Percentiles rank a stretch among this genome's conserved stretches.
Evolutionary conservation across 2,329 filamentous ascomycete genomes (phyloP).

Genomic region (Plenodomus tracheiphilus): DNA sequence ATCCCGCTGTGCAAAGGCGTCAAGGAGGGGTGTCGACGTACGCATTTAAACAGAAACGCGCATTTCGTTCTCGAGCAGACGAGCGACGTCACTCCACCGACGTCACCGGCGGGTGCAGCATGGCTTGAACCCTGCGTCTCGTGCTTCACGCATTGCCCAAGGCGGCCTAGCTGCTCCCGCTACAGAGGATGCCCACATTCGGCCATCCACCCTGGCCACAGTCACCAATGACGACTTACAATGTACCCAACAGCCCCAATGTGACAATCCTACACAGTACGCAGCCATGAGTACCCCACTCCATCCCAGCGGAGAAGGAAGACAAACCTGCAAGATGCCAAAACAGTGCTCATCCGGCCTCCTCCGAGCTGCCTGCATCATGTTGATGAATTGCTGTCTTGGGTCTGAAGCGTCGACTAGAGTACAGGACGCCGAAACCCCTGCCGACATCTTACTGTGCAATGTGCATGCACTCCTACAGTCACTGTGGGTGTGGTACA

Average conservation of each 20-base stretch:
- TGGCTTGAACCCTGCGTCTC: slow-evolving; percentile 18
- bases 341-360: slow-evolving; percentile 19
- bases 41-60: slow-evolving; percentile 22
- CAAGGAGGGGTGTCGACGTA: slow-evolving; percentile 22
- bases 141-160: neutral
- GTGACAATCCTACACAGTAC: neutral
- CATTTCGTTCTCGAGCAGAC: slow-evolving; percentile 15
- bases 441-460: too few relatives aligned
- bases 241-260: neutral
- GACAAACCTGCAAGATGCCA: slow-evolving; percentile 18
- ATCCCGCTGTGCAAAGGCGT: slow-evolving; percentile 17
- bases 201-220: neutral
- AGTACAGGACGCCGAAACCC: too few relatives aligned
- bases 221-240: neutral
- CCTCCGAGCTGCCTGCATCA: slow-evolving; percentile 15
- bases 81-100: slow-evolving; percentile 29
- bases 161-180: neutral
- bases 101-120: slow-evolving; percentile 32
- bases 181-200: neutral
- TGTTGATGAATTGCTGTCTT: neutral
- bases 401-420: too few relatives aligned
- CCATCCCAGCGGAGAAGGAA: too few relatives aligned
- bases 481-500: neutral
- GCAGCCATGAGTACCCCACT: too few relatives aligned
- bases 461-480: neutral